Evolutionary conservation across 306 rosid species (phyloP).

Genomic region (Prunus padus): DNA sequence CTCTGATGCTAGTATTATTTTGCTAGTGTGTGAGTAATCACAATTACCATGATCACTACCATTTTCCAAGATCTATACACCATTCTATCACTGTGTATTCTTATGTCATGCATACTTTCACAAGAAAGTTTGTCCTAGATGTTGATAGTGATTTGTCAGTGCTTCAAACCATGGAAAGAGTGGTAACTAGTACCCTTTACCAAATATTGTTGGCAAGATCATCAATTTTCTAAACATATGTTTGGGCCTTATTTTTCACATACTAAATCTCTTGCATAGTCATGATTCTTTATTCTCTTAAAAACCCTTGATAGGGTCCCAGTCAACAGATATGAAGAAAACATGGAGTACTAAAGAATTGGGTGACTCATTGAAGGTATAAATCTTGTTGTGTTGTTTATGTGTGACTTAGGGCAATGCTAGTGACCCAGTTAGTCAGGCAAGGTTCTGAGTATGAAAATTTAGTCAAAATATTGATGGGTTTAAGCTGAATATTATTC

Average conservation of each 20-base stretch:
- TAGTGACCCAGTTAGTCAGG: background rate
- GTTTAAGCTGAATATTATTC: constrained; percentile 8
- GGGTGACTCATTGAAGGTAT: constrained; percentile 63
- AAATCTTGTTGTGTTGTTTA: constrained; percentile 1
- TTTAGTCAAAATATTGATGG: background rate
- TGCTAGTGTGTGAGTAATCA: background rate
- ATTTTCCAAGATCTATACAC: background rate
- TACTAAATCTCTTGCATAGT: background rate
- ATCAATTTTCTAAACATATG: background rate
- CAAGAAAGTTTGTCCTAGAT: background rate
- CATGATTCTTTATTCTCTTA: background rate
- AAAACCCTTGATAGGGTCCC: constrained; percentile 26
- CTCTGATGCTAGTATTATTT: background rate
- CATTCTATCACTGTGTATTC: background rate
- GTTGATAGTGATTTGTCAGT: background rate
- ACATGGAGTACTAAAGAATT: constrained; percentile 44
- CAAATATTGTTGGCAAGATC: background rate
- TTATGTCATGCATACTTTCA: background rate
- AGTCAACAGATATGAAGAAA: constrained; percentile 23
- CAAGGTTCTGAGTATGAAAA: background rate
- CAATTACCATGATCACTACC: background rate
- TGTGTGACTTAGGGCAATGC: background rate
- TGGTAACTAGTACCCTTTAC: background rate
- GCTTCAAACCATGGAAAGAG: background rate
- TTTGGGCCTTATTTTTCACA: background rate